Base-by-base conservation (phyloP, 1,284 basidiomycete species). In the Testicularia cyperi region DNA sequence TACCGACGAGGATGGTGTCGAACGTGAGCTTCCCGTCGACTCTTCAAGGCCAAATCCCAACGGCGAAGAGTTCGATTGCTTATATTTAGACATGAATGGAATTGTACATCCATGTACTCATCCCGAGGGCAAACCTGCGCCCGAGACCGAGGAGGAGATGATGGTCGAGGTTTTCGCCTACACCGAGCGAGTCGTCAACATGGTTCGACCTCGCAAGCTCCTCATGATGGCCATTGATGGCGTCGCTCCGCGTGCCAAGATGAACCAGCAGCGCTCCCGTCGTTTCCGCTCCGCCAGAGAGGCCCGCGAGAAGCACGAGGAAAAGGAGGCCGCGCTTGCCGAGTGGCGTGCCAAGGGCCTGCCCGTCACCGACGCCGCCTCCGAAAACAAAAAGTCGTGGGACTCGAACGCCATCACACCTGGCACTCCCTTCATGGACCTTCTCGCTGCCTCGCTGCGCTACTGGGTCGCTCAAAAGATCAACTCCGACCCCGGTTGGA, bases 151-250 rank as follows among this genome's bases (percentile, higher is more conserved):
- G 77, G 90, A 92, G 75, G 92, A 97, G 48, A 99, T 99, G 95
- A 98, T 99, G 95, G 75, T 90, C 18, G 95, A 97, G 77, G 84
- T 99, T 31, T 97, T 99, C 80, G 85, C 83, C 40, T 98, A 99
- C 80, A 99, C 95, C 0, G 92, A 97, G 75, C 84, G 95, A 35
- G 88, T 99, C 20, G 91, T 99, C 34, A 91, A 92, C 78, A 97
- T 98, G 94, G 80, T 96, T 38, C 82, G 94, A 45, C 95, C 95
- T 0, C 85, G 95, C 43, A 95, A 90, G 78, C 80, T 99, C 14
- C 82, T 99, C 35, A 91, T 97, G 81, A 95, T 99, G 90, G 94
- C 94, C 39, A 96, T 99, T 68, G 92, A 98, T 75, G 95, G 94
- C 52, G 95, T 98, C 26, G 94, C 94, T 9, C 94, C 94, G 18